Base-by-base conservation (phyloP, 192 early-diverging fungal genomes). In the Podila clonocystis region DNA sequence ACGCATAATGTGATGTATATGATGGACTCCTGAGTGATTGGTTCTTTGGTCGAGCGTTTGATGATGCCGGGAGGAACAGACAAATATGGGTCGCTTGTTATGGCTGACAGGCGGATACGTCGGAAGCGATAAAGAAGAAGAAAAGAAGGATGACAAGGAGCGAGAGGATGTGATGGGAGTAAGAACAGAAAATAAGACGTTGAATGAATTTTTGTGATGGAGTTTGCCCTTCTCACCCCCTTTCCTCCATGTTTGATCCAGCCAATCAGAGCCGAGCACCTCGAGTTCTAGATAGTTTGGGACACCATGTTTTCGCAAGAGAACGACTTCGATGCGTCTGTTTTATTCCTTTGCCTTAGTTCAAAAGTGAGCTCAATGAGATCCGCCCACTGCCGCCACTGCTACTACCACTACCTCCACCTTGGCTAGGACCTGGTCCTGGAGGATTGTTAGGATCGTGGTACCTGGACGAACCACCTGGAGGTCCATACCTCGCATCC, bases 301-400 rank as follows among this genome's bases (percentile, higher is more conserved):
- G n/a, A 11, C 58, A 13, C 50, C 9, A 17, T 24, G 7, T 55
- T 20, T 6, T 55, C n/a, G n/a, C n/a, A n/a, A n/a, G 5, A 55
- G 28, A 62, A 20, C 28, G 11, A 30, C 9, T 38, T 12, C 6
- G 1, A 12, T 30, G 19, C 1, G 31, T 62, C 29, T 41, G 19
- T n/a, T 38, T 38, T 33, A 34, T 22, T 38, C n/a, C n/a, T 34
- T 20, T n/a, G 31, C 31, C 5, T 34, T 52, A 75, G 30, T 75
- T 75, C 66, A 75, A 26, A 11, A 75, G 61, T 7, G 73, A 75
- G 8, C 66, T 75, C n/a, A 75, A 60, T 1, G 73, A 75, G 50
- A 75, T 75, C 52, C 73, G 45, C 11, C 45, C 57, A 59, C 68
- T n/a, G 31, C 68, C 29, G 15, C 68, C 45, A 49, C 60, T 49